A percentile compares a stretch with the other conserved stretches of the same genome.
Conservation (phyloP, 305 asterid species). For the Monarda citriodora region DNA sequence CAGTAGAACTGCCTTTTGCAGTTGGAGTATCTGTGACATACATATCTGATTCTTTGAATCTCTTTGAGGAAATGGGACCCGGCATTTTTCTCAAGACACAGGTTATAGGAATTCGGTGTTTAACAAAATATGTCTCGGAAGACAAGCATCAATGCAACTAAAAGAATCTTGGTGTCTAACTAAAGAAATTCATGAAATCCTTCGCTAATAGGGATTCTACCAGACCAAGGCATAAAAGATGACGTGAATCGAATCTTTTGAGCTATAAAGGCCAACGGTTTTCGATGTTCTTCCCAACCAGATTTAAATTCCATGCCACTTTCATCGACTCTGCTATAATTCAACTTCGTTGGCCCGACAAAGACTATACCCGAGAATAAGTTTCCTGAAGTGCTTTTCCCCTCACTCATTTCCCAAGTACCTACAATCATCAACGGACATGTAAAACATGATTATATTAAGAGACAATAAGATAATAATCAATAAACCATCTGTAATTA, state of each 20-base stretch:
- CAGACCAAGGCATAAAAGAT: slow-evolving; percentile 72
- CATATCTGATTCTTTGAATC: slow-evolving; percentile 47
- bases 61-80: slow-evolving; percentile 40
- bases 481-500: neutral
- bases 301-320: slow-evolving; percentile 74
- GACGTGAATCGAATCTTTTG: slow-evolving; percentile 49
- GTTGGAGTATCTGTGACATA: slow-evolving; percentile 37
- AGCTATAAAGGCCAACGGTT: slow-evolving; percentile 47
- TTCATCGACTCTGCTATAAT: slow-evolving; percentile 24
- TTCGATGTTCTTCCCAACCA: slow-evolving; percentile 50
- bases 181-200: slow-evolving; percentile 69
- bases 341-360: slow-evolving; percentile 24
- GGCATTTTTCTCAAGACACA: slow-evolving; percentile 40
- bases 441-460: slow-evolving; percentile 12
- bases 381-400: slow-evolving; percentile 29
- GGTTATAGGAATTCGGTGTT: slow-evolving; percentile 21
- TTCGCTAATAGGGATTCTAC: slow-evolving; percentile 68
- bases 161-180: slow-evolving; percentile 17
- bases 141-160: slow-evolving; percentile 16
- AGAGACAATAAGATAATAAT: slow-evolving; percentile 3
- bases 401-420: slow-evolving; percentile 49
- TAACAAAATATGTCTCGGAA: slow-evolving; percentile 15
- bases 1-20: slow-evolving; percentile 26
- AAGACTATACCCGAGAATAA: slow-evolving; percentile 16
- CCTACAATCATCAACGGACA: slow-evolving; percentile 32